phyloP scores from a whole-genome alignment of 208 protist genomes.

The Porcisia hertigi region DNA sequence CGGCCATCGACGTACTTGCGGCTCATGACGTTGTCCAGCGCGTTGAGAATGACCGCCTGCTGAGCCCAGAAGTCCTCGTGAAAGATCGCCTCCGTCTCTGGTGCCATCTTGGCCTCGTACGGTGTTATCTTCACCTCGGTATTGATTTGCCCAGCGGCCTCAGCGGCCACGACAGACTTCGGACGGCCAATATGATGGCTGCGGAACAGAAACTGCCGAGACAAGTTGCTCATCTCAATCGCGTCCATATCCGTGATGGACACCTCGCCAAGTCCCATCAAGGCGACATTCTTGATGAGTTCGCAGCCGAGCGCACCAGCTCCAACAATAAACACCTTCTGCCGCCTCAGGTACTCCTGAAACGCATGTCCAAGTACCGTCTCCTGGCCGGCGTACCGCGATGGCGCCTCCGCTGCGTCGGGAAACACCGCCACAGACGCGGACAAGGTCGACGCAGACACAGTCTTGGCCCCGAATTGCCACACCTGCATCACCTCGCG shows the following conservation, averaged over 20 bases:
- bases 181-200: conserved; percentile 93
- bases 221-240: conserved; percentile 99
- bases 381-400: conserved; percentile 96
- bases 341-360: conserved; percentile 79
- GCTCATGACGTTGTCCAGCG: conserved; percentile 99
- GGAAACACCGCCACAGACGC: conserved; percentile 8
- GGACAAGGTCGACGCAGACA: not conserved
- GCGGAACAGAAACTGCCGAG: conserved; percentile 99
- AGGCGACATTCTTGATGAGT: conserved; percentile 98
- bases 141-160: conserved; percentile 95
- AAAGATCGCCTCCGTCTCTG: conserved; percentile 96
- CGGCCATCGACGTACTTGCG: conserved; percentile 96
- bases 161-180: conserved; percentile 95
- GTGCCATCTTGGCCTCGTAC: conserved; percentile 92
- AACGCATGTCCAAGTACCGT: conserved; percentile 94
- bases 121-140: conserved; percentile 74
- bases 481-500: conserved; percentile 86
- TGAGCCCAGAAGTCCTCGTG: conserved; percentile 96
- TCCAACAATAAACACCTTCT: conserved; percentile 96
- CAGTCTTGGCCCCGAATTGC: conserved; percentile 25
- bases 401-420: conserved; percentile 14
- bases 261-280: conserved; percentile 96
- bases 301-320: conserved; percentile 99
- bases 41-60: conserved; percentile 97
- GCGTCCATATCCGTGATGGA: conserved; percentile 99